These are phyloP conservation scores for Naganishia antarctica DNA, from an alignment of 768 basidiomycete species.

Conservation along the genomic window DNA sequence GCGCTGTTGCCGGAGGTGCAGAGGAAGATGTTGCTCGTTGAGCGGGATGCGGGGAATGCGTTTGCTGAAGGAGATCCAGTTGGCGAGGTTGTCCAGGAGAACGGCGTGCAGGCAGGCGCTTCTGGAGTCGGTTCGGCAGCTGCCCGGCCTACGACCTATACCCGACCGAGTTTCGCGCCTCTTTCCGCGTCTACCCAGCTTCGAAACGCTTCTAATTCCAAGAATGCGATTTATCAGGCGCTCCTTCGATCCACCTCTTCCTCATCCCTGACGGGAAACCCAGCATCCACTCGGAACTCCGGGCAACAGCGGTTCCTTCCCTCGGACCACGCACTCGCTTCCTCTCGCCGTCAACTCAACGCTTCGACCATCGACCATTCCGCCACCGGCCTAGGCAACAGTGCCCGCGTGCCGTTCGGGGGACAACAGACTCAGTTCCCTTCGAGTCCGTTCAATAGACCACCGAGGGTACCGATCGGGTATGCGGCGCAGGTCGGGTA, in stretches of 20 bases:
- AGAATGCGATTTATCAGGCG: slow-evolving; percentile 22
- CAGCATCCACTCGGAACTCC: background rate
- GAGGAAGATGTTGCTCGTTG: slow-evolving; percentile 22
- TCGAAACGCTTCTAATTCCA: slow-evolving; percentile 10
- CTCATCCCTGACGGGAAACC: background rate
- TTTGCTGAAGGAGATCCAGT: background rate
- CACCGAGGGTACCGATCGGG: slow-evolving; percentile 3
- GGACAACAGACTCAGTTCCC: slow-evolving; percentile 21
- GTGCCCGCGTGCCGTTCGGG: slow-evolving; percentile 1
- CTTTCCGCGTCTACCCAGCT: slow-evolving; percentile 21
- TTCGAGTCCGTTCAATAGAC: slow-evolving; percentile 15
- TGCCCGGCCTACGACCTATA: background rate
- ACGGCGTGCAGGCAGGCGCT: no score
- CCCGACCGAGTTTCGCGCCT: slow-evolving; percentile 16
- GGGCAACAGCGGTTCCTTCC: slow-evolving; percentile 5
- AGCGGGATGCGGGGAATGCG: slow-evolving; percentile 13
- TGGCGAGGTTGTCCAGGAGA: no score
- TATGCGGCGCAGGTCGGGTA: background rate
- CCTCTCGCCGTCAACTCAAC: slow-evolving; percentile 6
- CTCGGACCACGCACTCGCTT: slow-evolving; percentile 3
- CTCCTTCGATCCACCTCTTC: slow-evolving; percentile 5
- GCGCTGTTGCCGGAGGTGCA: slow-evolving; percentile 26
- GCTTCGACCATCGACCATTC: background rate
- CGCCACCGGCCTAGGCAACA: background rate
- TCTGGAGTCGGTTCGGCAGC: background rate